Percentiles rank a stretch among this genome's conserved stretches.
Evolutionary conservation across 129 eudicot species (phyloP).

Genomic region (Rutidosis leptorrhynchoides): DNA sequence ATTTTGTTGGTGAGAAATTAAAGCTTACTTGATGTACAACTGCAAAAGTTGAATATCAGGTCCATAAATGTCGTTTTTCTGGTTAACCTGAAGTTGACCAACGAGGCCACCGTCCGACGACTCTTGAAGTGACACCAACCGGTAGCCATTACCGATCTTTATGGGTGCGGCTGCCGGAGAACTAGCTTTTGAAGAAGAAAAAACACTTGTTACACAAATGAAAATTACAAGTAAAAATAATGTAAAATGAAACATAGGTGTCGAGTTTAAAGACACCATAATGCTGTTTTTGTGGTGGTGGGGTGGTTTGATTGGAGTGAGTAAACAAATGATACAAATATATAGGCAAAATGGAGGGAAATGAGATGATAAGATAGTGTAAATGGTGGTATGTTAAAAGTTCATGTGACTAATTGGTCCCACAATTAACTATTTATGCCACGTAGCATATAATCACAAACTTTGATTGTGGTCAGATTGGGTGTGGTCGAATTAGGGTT

Average conservation of each 20-base stretch:
- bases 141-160: conserved; percentile 87
- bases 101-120: conserved; percentile 75
- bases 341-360: conserved; percentile 32
- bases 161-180: conserved; percentile 23
- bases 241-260: conserved; percentile 16
- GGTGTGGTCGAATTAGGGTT: conserved; percentile 27
- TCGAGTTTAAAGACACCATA: conserved; percentile 25
- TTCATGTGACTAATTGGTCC: conserved; percentile 28
- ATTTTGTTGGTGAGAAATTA: not conserved
- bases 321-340: conserved; percentile 11
- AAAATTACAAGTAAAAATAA: not conserved
- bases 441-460: conserved; percentile 18
- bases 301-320: conserved; percentile 12
- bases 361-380: conserved; percentile 11
- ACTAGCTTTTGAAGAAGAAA: conserved; percentile 21
- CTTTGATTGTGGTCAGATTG: conserved; percentile 30
- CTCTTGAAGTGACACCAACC: conserved; percentile 61
- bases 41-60: conserved; percentile 76
- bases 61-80: conserved; percentile 71
- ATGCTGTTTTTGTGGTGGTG: conserved; percentile 15
- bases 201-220: not conserved
- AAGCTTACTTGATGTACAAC: conserved; percentile 79
- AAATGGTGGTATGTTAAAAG: conserved; percentile 14
- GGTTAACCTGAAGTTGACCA: conserved; percentile 69
- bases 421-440: conserved; percentile 10